Percentiles rank a stretch among this genome's conserved stretches.
phyloP scores from a whole-genome alignment of 257 asterid genomes.

The Nicotiana tomentosiformis region DNA sequence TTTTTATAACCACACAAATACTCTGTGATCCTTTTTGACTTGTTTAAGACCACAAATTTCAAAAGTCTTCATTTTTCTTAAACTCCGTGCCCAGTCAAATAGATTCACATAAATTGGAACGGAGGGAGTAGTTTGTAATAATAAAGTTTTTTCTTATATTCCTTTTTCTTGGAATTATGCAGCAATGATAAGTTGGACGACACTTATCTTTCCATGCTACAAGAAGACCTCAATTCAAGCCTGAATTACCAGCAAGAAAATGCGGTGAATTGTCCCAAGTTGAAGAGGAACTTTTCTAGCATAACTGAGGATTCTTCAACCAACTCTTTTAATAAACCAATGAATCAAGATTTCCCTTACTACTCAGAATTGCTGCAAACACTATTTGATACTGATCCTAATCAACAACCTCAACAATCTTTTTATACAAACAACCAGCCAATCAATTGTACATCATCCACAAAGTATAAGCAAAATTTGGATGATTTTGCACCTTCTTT shows the following conservation, averaged over 20 bases:
- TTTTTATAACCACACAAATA: too few relatives aligned
- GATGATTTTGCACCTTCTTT: conserved; percentile 16
- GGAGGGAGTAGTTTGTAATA: background rate
- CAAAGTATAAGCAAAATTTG: conserved; percentile 19
- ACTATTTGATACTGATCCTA: conserved; percentile 34
- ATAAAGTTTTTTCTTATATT: conserved; percentile 1
- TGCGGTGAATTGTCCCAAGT: background rate
- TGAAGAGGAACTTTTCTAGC: conserved; percentile 20
- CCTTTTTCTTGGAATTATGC: conserved; percentile 46
- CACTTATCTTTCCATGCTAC: conserved; percentile 34
- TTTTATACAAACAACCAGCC: conserved; percentile 7
- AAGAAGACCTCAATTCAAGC: conserved; percentile 35
- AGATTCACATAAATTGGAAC: too few relatives aligned
- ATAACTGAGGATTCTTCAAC: conserved; percentile 19
- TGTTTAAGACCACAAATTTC: too few relatives aligned
- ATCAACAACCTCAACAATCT: conserved; percentile 26
- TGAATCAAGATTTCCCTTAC: conserved; percentile 18
- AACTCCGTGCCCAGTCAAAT: too few relatives aligned
- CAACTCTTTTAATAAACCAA: conserved; percentile 11
- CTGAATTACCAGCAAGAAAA: conserved; percentile 37
- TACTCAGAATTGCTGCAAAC: conserved; percentile 44
- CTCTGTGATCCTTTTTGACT: too few relatives aligned
- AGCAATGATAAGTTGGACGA: conserved; percentile 37
- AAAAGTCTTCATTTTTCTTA: too few relatives aligned
- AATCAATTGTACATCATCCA: conserved; percentile 23